Evolutionary conservation across 768 basidiomycete genomes (phyloP), one percentile per base, ranked within the genome.

Genomic region (Lentinula lateritia): DNA sequence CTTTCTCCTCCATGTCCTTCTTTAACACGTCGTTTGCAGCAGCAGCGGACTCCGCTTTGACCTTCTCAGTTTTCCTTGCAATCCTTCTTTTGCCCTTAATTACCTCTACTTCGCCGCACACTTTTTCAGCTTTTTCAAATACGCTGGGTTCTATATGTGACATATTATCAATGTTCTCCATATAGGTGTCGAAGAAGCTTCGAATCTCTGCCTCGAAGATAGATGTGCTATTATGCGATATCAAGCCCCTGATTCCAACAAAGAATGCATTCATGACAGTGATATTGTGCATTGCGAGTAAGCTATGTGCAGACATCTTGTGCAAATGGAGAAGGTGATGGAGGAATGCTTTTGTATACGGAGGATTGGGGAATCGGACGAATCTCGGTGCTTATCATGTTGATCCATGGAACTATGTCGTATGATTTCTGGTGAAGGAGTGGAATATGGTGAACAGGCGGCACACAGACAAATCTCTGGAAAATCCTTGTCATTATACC

Each of bases 261-360:
- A 93, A 83, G 69, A 95, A 91, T 1, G 74, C 69, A 43, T 86
- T 82, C 28, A 92, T 73, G 0, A 93, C 81, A 0, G 81, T 70
- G 34, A 92, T 76, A 65, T 95, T 95, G 71, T 95, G 93, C 73
- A 86, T 78, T 9, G 79, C 80, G 16, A 95, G 81, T 23, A 94
- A 71, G 4, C 90, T 69, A 65, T 95, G 91, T 0, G 91, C 88
- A 0, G 87, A 84, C 93, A 95, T 94, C 71, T 95, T 93, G 71
- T 95, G 93, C 5, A 93, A 93, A 56, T 89, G 87, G 41, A 94
- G 75, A 13, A 95, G 82, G 66, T 95, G 93, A 68, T 95, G 92
- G 35, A 93, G 54, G 65, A 95, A 95, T 2, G 89, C 88, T 13
- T 81, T 78, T 5, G 78, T 76, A 64, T 74, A 76, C 1, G 78